Conservation (phyloP, 148 eudicot genomes). For the Cornus controversa region DNA sequence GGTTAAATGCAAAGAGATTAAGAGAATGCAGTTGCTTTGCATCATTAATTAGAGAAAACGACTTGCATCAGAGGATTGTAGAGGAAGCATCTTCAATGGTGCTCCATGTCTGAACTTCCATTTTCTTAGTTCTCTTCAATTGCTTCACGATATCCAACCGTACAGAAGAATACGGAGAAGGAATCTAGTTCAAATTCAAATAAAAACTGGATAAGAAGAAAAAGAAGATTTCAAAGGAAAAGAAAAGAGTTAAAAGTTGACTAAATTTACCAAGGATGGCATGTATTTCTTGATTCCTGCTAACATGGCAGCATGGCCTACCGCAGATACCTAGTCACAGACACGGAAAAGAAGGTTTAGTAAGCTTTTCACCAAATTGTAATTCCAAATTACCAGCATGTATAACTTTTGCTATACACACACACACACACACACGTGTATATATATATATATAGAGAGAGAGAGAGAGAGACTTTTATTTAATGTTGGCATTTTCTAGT, state of each 20-base stretch:
- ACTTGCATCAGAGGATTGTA: neutral
- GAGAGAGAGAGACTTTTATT: too few species aligned
- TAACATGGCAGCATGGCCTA: constrained; percentile 53
- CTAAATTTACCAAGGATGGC: constrained; percentile 36
- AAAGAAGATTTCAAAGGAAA: neutral
- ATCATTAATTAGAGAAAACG: neutral
- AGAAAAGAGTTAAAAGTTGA: neutral
- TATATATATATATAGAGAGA: too few species aligned
- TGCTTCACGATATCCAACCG: constrained; percentile 44
- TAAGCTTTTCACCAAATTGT: neutral
- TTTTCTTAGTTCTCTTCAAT: constrained; percentile 44
- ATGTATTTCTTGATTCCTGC: constrained; percentile 48
- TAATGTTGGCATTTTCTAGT: too few species aligned
- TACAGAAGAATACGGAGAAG: constrained; percentile 43
- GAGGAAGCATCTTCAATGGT: constrained; percentile 11
- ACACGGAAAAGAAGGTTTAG: neutral
- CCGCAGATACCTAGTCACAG: constrained; percentile 40
- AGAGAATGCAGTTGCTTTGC: neutral
- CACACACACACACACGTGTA: too few species aligned
- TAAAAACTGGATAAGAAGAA: neutral
- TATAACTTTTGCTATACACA: neutral
- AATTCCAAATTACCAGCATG: neutral
- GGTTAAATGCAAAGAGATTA: neutral
- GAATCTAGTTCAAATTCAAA: constrained; percentile 30
- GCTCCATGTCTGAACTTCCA: constrained; percentile 27